Evolutionary conservation across 108 stramenopile species (phyloP), one percentile per base, ranked within the genome.

Genomic region (Stephanodiscus minutulus): DNA sequence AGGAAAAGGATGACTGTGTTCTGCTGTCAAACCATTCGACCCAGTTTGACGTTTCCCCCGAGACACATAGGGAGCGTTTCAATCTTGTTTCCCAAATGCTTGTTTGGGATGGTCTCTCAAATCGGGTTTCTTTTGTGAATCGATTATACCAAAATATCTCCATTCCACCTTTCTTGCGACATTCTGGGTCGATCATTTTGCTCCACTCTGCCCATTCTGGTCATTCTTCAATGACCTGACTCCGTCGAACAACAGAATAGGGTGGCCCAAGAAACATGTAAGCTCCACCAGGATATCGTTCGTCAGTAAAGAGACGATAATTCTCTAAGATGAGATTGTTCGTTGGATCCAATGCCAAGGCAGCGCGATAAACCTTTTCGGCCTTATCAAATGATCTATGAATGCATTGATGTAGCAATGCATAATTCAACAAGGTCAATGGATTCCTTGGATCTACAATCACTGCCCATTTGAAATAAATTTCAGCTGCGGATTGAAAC

Each of bases 381-480:
- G 86, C 83, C 28, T 56, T 65, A 58, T 84, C 81, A 52, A 76
- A 83, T 46, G 82, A 54, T 28, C 54, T 54, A 61, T 72, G 59
- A 47, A 87, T 70, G 64, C 76, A 85, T 70, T 87, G 86, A 37
- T 87, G 80, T 37, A 87, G 35, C n/a, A 87, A 48, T 15, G 86
- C 83, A 59, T 73, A 87, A 53, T 87, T 87, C 43, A 87, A 56
- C 18, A 84, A 60, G 3, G 82, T 65, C 55, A 72, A 46, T 7
- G 86, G 61, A 66, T 81, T 80, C 61, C 79, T 76, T n/a, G 81
- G 62, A 75, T 85, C 66, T 15, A 70, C 72, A 33, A 85, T 70
- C 1, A 84, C 74, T 24, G 82, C 72, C 83, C 83, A 87, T 35
- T 76, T 73, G 74, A 85, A 87, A 73, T 83, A 84, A 60, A 75